Evolutionary conservation across 176 grass and related monocot genomes (phyloP), one percentile per base, ranked within the genome.

Genomic region (Otatea glauca): DNA sequence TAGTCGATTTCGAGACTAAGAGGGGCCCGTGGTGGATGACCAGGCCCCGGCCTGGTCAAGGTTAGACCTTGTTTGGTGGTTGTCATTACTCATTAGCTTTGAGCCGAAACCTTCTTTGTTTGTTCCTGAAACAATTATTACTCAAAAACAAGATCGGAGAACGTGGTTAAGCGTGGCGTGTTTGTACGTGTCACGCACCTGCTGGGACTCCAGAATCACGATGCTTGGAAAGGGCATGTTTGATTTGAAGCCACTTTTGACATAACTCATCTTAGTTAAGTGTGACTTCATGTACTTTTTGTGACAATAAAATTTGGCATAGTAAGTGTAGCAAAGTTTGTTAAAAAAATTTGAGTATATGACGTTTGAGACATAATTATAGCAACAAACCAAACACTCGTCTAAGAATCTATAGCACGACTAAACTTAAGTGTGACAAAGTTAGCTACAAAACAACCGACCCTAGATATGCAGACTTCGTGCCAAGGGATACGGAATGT

Each of bases 121-220:
- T 75, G 24, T 62, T 81, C 12, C 64, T 24, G 54, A 70, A 37
- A 63, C 87, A 80, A 86, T 86, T 37, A 86, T 86, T 34, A 48
- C 61, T 13, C 54, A 2, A 23, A 70, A 14, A 14, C 82, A 89
- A 20, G 29, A 72, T 75, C 37, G n/a, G 49, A 6, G 50, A 67
- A 50, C 38, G 21, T 49, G 68, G 59, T 21, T 59, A 88, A 37
- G 66, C 74, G 12, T 66, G 67, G 68, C 68, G 48, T 74, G 64
- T 54, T 53, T 21, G 58, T 71, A 24, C 76, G 49, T 60, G 39
- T 42, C 65, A 88, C 37, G 58, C 75, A 45, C 49, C 65, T 65
- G 65, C 74, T 62, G 85, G 55, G 7, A 53, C 51, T 59, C 54
- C 63, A n/a, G 37, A 44, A 82, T 49, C 63, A 69, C 7, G 58